A percentile compares a stretch with the other conserved stretches of the same genome.
These are phyloP conservation scores for Botrytis sinoallii DNA, from an alignment of 2,329 filamentous ascomycete genomes.

Conservation along the genomic window DNA sequence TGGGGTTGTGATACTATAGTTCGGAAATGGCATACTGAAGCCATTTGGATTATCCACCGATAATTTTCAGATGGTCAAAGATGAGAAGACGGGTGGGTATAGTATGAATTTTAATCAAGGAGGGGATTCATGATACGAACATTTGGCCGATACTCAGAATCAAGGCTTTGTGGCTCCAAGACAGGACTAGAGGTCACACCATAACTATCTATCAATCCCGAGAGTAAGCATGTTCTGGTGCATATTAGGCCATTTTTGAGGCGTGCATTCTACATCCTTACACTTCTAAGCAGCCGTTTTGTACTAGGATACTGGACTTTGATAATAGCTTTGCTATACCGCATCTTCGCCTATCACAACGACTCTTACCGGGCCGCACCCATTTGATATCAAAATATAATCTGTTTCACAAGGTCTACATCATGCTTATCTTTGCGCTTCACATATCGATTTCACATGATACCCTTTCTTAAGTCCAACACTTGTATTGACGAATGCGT, in stretches of 20 bases:
- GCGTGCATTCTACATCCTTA: neutral
- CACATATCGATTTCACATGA: neutral
- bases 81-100: slow-evolving; percentile 85
- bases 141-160: neutral
- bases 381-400: neutral
- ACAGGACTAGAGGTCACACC: neutral
- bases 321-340: neutral
- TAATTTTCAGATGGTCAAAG: slow-evolving; percentile 92
- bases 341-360: neutral
- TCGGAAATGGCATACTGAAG: slow-evolving; percentile 88
- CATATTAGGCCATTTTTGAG: neutral
- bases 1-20: slow-evolving; percentile 39
- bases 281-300: neutral
- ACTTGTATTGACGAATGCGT: neutral
- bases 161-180: neutral
- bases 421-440: neutral
- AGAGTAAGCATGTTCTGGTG: neutral
- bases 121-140: slow-evolving; percentile 18
- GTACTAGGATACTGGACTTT: neutral
- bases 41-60: slow-evolving; percentile 93
- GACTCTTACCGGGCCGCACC: neutral
- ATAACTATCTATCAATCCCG: neutral
- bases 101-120: slow-evolving; percentile 75
- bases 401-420: neutral
- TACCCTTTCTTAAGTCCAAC: neutral